A percentile compares a stretch with the other conserved stretches of the same genome.
Evolutionary conservation across 1,284 basidiomycete genomes (phyloP).

Genomic region (Rhodotorula glutinis): DNA sequence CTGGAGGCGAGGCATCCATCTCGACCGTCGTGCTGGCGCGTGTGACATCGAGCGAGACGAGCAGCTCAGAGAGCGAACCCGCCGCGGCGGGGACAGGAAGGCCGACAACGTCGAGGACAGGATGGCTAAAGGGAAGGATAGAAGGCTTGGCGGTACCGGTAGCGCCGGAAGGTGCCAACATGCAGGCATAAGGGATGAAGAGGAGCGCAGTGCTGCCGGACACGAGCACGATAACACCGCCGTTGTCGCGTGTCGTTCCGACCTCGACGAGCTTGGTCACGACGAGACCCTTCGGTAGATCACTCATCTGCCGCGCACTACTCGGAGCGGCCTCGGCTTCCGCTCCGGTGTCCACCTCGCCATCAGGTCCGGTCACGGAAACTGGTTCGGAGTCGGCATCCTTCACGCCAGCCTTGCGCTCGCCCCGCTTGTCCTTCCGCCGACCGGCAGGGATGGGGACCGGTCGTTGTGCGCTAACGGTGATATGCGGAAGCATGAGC

Average conservation of each 20-base stretch:
- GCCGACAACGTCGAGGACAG: slow-evolving; percentile 38
- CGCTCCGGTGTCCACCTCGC: not conserved
- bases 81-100: slow-evolving; percentile 6
- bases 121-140: slow-evolving; percentile 32
- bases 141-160: slow-evolving; percentile 3
- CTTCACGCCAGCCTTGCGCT: slow-evolving; percentile 22
- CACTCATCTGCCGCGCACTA: slow-evolving; percentile 1
- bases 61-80: slow-evolving; percentile 9
- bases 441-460: slow-evolving; percentile 18
- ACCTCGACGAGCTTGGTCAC: slow-evolving; percentile 38
- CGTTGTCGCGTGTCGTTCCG: slow-evolving; percentile 12
- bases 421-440: slow-evolving; percentile 24
- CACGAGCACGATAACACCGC: slow-evolving; percentile 29
- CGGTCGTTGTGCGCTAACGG: slow-evolving; percentile 23
- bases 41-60: slow-evolving; percentile 25
- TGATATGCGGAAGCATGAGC: slow-evolving; percentile 23
- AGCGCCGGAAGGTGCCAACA: slow-evolving; percentile 14
- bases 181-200: slow-evolving; percentile 29
- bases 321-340: slow-evolving; percentile 3
- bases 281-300: slow-evolving; percentile 27
- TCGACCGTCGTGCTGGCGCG: not conserved
- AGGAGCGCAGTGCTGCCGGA: slow-evolving; percentile 36
- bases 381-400: not conserved
- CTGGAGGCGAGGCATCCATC: not conserved
- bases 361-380: not conserved